phyloP scores from a whole-genome alignment of 2,329 filamentous ascomycete species.

The Chrysosporium keratinophilum region DNA sequence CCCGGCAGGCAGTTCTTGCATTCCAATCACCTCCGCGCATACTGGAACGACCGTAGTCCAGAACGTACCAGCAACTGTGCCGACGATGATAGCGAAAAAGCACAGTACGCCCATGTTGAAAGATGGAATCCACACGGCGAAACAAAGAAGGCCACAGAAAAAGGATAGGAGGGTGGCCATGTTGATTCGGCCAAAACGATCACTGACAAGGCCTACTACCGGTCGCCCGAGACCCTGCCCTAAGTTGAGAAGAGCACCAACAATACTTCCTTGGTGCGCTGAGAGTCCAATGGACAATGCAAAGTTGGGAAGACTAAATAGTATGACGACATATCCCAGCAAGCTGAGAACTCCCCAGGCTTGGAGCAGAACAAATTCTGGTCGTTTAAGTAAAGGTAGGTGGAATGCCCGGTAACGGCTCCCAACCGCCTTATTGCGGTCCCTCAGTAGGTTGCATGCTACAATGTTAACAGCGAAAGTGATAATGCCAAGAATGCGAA shows the following conservation, averaged over 20 bases:
- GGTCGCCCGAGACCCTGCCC: constrained; percentile 50
- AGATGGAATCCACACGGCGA: constrained; percentile 54
- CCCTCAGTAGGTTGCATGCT: constrained; percentile 45
- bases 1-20: constrained; percentile 47
- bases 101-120: constrained; percentile 48
- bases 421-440: constrained; percentile 49
- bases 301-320: constrained; percentile 56
- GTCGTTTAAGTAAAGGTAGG: constrained; percentile 41
- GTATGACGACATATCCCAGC: constrained; percentile 54
- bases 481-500: constrained; percentile 50
- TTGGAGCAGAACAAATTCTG: constrained; percentile 49
- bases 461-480: constrained; percentile 44
- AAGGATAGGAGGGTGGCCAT: constrained; percentile 49
- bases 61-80: constrained; percentile 50
- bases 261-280: constrained; percentile 49
- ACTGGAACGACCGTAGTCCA: constrained; percentile 51
- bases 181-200: constrained; percentile 52
- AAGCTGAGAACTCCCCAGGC: constrained; percentile 52
- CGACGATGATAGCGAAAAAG: constrained; percentile 50
- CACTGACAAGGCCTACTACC: constrained; percentile 52
- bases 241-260: constrained; percentile 54
- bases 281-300: constrained; percentile 49
- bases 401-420: constrained; percentile 45
- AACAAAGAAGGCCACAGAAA: constrained; percentile 46
- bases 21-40: constrained; percentile 50